These are phyloP conservation scores for Mesembryanthemum crystallinum DNA, from an alignment of 148 eudicot species.

Conservation along the genomic window DNA sequence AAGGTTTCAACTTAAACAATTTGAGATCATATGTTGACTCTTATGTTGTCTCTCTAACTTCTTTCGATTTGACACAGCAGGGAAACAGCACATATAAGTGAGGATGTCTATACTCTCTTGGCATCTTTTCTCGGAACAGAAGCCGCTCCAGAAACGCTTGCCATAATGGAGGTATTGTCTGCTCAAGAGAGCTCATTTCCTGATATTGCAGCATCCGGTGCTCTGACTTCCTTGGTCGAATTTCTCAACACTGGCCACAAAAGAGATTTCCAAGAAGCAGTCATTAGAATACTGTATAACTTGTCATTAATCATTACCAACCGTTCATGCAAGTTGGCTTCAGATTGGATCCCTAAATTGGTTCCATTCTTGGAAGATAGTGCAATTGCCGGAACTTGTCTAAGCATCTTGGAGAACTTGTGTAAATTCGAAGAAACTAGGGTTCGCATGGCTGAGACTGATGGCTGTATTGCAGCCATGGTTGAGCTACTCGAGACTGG, in stretches of 20 bases:
- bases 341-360: constrained; percentile 51
- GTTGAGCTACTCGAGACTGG: constrained; percentile 52
- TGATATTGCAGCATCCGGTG: constrained; percentile 46
- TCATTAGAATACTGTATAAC: constrained; percentile 51
- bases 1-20: neutral
- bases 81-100: constrained; percentile 32
- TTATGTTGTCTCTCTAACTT: neutral
- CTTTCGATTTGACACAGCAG: constrained; percentile 39
- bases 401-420: constrained; percentile 53
- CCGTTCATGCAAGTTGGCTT: constrained; percentile 29
- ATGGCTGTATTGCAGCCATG: constrained; percentile 66
- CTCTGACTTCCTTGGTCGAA: constrained; percentile 36
- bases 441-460: constrained; percentile 46
- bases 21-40: neutral
- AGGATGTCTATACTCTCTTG: constrained; percentile 47
- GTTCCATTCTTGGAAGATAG: constrained; percentile 49
- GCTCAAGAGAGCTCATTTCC: constrained; percentile 24
- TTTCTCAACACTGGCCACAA: constrained; percentile 42
- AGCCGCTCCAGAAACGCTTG: constrained; percentile 49
- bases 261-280: constrained; percentile 40
- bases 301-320: constrained; percentile 38
- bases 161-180: constrained; percentile 51
- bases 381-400: constrained; percentile 43
- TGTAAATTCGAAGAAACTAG: constrained; percentile 40
- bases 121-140: constrained; percentile 54